Percentiles rank a stretch among this genome's conserved stretches.
phyloP scores from a whole-genome alignment of 2,329 filamentous ascomycete species.

The Spiromastix sp. region DNA sequence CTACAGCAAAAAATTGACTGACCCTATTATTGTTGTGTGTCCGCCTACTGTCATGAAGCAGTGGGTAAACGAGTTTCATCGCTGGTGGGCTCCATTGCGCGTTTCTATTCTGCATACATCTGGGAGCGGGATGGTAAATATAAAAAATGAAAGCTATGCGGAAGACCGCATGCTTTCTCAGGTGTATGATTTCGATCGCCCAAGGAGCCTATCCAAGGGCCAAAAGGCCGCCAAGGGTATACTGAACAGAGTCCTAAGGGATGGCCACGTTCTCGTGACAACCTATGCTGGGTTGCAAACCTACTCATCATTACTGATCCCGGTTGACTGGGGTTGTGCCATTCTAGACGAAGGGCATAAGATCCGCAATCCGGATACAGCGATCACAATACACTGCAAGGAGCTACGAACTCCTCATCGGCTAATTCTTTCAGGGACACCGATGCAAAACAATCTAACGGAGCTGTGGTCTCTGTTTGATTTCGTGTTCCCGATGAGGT shows the following conservation, averaged over 20 bases:
- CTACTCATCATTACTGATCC: conserved; percentile 71
- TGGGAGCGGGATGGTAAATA: conserved; percentile 89
- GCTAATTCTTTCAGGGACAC: conserved; percentile 88
- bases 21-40: conserved; percentile 82
- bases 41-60: conserved; percentile 92
- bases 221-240: conserved; percentile 67
- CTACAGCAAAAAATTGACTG: conserved; percentile 74
- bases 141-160: conserved; percentile 48
- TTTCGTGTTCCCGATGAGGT: conserved; percentile 91
- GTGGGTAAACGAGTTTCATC: conserved; percentile 97
- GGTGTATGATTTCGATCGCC: conserved; percentile 37
- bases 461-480: conserved; percentile 98
- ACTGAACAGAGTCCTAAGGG: conserved; percentile 66
- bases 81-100: conserved; percentile 97
- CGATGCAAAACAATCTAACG: conserved; percentile 92
- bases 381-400: conserved; percentile 91
- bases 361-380: conserved; percentile 91
- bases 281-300: conserved; percentile 95
- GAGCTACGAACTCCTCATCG: conserved; percentile 82
- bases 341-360: conserved; percentile 96
- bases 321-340: conserved; percentile 83
- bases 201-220: conserved; percentile 37
- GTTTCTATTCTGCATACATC: conserved; percentile 94
- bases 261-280: conserved; percentile 89
- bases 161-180: conserved; percentile 55